These are phyloP conservation scores for Immersiella caudata DNA, from an alignment of 495 filamentous ascomycete genomes.

Conservation along the genomic window DNA sequence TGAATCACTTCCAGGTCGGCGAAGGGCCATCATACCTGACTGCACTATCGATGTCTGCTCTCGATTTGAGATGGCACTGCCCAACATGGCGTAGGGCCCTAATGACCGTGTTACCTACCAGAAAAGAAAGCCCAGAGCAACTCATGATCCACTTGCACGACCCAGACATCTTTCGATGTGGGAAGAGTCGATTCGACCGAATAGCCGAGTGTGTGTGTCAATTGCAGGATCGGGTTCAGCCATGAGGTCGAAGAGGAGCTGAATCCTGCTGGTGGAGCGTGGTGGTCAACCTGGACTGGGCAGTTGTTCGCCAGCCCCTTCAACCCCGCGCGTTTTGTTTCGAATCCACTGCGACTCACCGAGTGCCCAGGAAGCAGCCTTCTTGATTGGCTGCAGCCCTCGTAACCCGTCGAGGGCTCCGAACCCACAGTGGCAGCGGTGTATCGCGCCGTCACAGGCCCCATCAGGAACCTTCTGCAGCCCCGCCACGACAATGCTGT, in stretches of 20 bases:
- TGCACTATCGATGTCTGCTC: neutral
- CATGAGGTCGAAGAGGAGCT: neutral
- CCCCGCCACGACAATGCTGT: neutral
- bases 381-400: neutral
- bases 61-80: neutral
- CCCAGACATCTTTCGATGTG: neutral
- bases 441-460: neutral
- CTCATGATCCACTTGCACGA: neutral
- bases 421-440: neutral
- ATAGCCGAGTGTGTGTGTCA: neutral
- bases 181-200: neutral
- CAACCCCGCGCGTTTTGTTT: neutral
- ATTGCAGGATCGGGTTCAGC: neutral
- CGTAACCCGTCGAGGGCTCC: neutral
- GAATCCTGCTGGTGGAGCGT: neutral
- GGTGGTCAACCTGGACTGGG: neutral
- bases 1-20: neutral
- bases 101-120: neutral
- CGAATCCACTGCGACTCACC: neutral
- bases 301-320: neutral
- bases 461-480: neutral
- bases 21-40: neutral
- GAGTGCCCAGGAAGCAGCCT: neutral
- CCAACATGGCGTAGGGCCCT: neutral
- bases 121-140: neutral